Conservation (phyloP, 148 eudicot genomes). For the Vaccinium vitisidaea region DNA sequence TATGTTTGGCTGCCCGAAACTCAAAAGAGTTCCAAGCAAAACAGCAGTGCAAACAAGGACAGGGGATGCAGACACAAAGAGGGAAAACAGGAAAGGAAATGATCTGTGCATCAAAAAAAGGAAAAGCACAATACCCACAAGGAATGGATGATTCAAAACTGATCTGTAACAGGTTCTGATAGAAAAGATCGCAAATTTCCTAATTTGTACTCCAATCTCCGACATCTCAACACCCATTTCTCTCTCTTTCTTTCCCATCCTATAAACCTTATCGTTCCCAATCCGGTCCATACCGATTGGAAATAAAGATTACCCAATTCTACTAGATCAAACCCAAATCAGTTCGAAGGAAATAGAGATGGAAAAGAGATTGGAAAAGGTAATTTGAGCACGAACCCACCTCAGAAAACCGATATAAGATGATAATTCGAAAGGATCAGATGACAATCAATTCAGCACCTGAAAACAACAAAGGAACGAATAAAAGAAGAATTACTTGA, state of each 20-base stretch:
- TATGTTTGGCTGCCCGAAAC: slow-evolving; percentile 44
- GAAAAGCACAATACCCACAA: slow-evolving; percentile 29
- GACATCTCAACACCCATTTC: slow-evolving; percentile 36
- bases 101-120: slow-evolving; percentile 37
- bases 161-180: slow-evolving; percentile 33
- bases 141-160: slow-evolving; percentile 44
- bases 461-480: slow-evolving; percentile 8
- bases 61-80: slow-evolving; percentile 58
- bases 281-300: slow-evolving; percentile 5
- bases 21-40: slow-evolving; percentile 50
- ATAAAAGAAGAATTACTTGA: slow-evolving; percentile 17
- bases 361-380: background rate
- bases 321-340: slow-evolving; percentile 13
- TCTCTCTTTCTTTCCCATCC: slow-evolving; percentile 7
- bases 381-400: slow-evolving; percentile 16
- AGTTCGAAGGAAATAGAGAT: background rate
- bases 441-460: slow-evolving; percentile 21
- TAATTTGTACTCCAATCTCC: slow-evolving; percentile 25
- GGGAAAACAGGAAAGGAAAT: slow-evolving; percentile 50
- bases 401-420: background rate
- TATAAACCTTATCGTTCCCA: slow-evolving; percentile 1
- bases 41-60: slow-evolving; percentile 47
- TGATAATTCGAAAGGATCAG: background rate
- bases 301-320: background rate
- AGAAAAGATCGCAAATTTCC: slow-evolving; percentile 24